A percentile compares a stretch with the other conserved stretches of the same genome.
Conservation (phyloP, 768 basidiomycete species). For the Scleroderma citrinum region DNA sequence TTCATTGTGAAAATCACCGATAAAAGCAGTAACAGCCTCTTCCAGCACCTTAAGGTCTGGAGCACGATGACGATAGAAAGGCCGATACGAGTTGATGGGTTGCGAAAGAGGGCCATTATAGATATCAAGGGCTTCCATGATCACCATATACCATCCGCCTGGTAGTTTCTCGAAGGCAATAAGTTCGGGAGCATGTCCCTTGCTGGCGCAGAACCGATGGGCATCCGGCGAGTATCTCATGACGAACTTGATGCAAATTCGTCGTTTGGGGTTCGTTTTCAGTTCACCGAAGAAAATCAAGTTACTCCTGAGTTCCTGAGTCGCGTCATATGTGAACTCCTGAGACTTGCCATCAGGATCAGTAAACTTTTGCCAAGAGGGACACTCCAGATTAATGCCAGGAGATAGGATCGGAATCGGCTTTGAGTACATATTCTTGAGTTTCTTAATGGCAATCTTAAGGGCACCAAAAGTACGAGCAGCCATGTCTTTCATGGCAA, state of each 20-base stretch:
- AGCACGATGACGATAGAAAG: not conserved
- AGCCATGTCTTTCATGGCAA: not conserved
- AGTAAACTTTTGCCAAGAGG: not conserved
- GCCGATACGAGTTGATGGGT: not conserved
- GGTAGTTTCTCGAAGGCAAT: not conserved
- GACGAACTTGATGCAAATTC: conserved; percentile 1
- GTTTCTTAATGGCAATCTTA: not conserved
- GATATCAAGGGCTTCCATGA: conserved; percentile 5
- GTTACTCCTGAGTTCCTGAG: not conserved
- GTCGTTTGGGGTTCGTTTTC: not conserved
- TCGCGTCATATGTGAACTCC: not conserved
- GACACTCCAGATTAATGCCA: too few relatives aligned
- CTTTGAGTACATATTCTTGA: not conserved
- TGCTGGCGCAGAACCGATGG: not conserved
- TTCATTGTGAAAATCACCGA: not conserved
- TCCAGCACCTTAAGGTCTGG: not conserved
- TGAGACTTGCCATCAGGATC: not conserved
- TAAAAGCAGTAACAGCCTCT: not conserved
- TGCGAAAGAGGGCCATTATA: not conserved
- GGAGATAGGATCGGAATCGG: not conserved
- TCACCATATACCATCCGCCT: conserved; percentile 1
- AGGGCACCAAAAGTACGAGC: not conserved
- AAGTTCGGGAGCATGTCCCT: conserved; percentile 1
- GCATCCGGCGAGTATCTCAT: not conserved
- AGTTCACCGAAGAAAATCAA: conserved; percentile 2